These are phyloP conservation scores for Psilocybe cyanescens DNA, from an alignment of 768 basidiomycete species.

Conservation along the genomic window DNA sequence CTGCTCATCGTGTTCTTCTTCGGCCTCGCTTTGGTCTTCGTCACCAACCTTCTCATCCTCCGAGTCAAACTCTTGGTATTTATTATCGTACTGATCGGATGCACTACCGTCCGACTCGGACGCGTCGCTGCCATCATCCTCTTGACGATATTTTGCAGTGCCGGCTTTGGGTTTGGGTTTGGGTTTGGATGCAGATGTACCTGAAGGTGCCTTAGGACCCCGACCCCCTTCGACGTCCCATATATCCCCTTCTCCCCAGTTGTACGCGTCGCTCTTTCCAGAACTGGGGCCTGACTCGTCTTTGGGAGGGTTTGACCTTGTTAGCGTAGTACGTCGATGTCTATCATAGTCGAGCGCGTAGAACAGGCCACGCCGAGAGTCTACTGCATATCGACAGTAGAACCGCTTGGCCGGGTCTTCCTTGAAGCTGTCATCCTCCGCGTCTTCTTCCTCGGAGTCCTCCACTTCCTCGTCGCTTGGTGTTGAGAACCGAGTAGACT, in stretches of 20 bases:
- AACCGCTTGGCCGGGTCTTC: conserved; percentile 38
- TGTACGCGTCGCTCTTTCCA: conserved; percentile 20
- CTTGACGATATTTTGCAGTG: conserved; percentile 7
- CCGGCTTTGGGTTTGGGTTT: conserved; percentile 23
- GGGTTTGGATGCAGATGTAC: conserved; percentile 18
- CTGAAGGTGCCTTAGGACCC: conserved; percentile 11
- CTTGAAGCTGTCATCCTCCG: conserved; percentile 15
- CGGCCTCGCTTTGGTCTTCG: conserved; percentile 29
- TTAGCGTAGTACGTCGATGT: conserved; percentile 46
- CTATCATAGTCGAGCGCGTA: conserved; percentile 63
- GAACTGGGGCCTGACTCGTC: conserved; percentile 24
- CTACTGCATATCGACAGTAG: conserved; percentile 62
- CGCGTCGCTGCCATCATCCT: conserved; percentile 19
- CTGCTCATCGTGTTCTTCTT: conserved; percentile 24
- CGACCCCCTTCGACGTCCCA: conserved; percentile 48
- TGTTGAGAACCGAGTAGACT: conserved; percentile 16
- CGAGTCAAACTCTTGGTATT: conserved; percentile 21
- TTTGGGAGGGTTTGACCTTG: conserved; percentile 27
- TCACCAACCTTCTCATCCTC: conserved; percentile 29
- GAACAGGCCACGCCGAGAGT: conserved; percentile 62
- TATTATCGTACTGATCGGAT: conserved; percentile 30
- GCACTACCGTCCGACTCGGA: conserved; percentile 33
- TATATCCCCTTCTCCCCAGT: conserved; percentile 41
- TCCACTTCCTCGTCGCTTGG: conserved; percentile 15
- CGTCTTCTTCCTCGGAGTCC: conserved; percentile 24